Conservation (phyloP, 2,329 filamentous ascomycete genomes). For the Diplodia mutila region DNA sequence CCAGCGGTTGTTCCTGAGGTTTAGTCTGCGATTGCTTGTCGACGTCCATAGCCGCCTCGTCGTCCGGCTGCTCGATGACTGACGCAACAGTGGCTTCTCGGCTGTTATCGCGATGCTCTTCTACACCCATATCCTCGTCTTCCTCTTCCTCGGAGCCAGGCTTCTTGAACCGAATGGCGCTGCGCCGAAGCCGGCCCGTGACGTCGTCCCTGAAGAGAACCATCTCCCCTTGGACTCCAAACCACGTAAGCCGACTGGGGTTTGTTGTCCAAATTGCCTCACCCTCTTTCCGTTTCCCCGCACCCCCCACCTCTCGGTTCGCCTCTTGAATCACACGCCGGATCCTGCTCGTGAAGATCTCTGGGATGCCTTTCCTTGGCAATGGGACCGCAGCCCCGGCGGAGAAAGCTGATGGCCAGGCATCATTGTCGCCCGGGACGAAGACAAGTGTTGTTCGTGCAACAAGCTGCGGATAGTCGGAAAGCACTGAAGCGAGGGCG, state of each 20-base stretch:
- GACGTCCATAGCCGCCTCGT: constrained; percentile 48
- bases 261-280: constrained; percentile 89
- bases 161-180: constrained; percentile 70
- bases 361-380: constrained; percentile 74
- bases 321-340: constrained; percentile 78
- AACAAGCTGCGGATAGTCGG: constrained; percentile 81
- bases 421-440: constrained; percentile 94
- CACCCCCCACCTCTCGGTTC: constrained; percentile 68
- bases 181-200: constrained; percentile 74
- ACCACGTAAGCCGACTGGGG: constrained; percentile 78
- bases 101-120: constrained; percentile 38
- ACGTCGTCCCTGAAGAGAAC: constrained; percentile 88
- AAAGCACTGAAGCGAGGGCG: constrained; percentile 76
- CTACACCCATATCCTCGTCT: constrained; percentile 46
- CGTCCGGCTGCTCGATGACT: constrained; percentile 37
- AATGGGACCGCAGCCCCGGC: constrained; percentile 72
- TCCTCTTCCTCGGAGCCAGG: constrained; percentile 39
- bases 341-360: constrained; percentile 87
- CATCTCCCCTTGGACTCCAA: constrained; percentile 86
- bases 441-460: constrained; percentile 84
- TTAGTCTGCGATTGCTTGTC: constrained; percentile 31
- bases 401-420: constrained; percentile 88
- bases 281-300: constrained; percentile 57
- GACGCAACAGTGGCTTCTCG: constrained; percentile 36
- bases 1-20: constrained; percentile 31